phyloP scores from a whole-genome alignment of 345 rosid species.

The Punica granatum region DNA sequence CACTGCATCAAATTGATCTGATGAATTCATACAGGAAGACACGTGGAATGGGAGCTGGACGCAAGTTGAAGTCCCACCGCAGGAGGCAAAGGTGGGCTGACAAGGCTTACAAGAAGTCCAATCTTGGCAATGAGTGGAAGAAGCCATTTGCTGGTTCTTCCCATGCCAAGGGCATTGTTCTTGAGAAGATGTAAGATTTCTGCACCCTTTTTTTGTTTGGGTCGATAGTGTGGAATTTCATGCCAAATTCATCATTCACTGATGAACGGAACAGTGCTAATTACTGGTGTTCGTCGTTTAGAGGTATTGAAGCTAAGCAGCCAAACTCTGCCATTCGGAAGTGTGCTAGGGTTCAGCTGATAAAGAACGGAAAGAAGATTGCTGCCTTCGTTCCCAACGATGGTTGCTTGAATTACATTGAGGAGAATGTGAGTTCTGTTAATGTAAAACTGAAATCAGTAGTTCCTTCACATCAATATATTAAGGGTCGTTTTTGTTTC shows the following conservation, averaged over 20 bases:
- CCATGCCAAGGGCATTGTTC: slow-evolving; percentile 76
- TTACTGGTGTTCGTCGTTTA: slow-evolving; percentile 13
- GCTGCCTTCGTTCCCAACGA: slow-evolving; percentile 86
- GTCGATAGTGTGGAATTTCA: neutral
- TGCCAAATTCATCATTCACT: neutral
- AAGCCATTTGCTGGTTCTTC: slow-evolving; percentile 85
- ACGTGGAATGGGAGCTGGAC: slow-evolving; percentile 73
- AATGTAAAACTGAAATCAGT: neutral
- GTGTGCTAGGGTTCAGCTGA: slow-evolving; percentile 81
- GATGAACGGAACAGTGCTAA: neutral
- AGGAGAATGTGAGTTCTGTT: slow-evolving; percentile 55
- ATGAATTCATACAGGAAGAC: slow-evolving; percentile 42
- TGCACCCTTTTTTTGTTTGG: neutral
- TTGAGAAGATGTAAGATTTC: slow-evolving; percentile 57
- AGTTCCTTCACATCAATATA: neutral
- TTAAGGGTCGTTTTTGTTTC: neutral
- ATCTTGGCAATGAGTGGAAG: slow-evolving; percentile 90
- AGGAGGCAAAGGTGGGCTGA: slow-evolving; percentile 91
- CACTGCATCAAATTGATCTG: neutral
- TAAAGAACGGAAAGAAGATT: slow-evolving; percentile 78
- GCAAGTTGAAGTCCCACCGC: slow-evolving; percentile 75
- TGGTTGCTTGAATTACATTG: slow-evolving; percentile 86
- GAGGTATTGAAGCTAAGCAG: slow-evolving; percentile 93
- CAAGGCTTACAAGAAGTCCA: slow-evolving; percentile 81
- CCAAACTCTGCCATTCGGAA: slow-evolving; percentile 95